Percentiles rank a stretch among this genome's conserved stretches.
These are phyloP conservation scores for Elsinoe perseae DNA, from an alignment of 2,329 filamentous ascomycete species.

Conservation along the genomic window DNA sequence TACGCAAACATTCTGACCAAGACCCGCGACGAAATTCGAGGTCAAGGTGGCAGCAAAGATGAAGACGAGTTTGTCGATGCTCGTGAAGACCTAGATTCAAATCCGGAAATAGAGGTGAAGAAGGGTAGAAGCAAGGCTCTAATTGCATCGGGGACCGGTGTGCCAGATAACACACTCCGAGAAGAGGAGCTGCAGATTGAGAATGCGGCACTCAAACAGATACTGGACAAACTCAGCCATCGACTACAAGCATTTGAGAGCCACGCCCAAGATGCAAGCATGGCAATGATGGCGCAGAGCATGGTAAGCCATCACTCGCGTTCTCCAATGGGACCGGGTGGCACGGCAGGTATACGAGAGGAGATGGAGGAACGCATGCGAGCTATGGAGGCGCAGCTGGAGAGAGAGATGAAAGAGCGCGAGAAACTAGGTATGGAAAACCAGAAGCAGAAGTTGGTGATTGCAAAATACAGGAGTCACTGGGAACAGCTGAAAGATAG, in stretches of 20 bases:
- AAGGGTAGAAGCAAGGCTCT: conserved; percentile 32
- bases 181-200: conserved; percentile 79
- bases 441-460: conserved; percentile 54
- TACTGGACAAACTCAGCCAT: conserved; percentile 77
- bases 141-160: conserved; percentile 32
- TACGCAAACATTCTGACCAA: conserved; percentile 73
- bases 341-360: background rate
- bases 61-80: conserved; percentile 90
- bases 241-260: conserved; percentile 90
- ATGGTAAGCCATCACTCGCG: conserved; percentile 31
- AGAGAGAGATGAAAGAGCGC: conserved; percentile 50
- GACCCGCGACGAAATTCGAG: conserved; percentile 37
- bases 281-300: conserved; percentile 75
- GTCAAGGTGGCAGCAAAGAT: conserved; percentile 42
- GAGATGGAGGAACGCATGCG: conserved; percentile 44
- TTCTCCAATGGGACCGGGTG: conserved; percentile 16
- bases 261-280: conserved; percentile 69
- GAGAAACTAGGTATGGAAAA: conserved; percentile 54
- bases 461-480: conserved; percentile 57
- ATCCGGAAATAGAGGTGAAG: conserved; percentile 28
- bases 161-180: conserved; percentile 19
- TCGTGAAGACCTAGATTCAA: conserved; percentile 45
- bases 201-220: conserved; percentile 75
- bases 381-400: conserved; percentile 45
- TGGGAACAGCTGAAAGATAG: conserved; percentile 53